phyloP scores from a whole-genome alignment of 2,329 filamentous ascomycete species.

The Diaporthe destruens region DNA sequence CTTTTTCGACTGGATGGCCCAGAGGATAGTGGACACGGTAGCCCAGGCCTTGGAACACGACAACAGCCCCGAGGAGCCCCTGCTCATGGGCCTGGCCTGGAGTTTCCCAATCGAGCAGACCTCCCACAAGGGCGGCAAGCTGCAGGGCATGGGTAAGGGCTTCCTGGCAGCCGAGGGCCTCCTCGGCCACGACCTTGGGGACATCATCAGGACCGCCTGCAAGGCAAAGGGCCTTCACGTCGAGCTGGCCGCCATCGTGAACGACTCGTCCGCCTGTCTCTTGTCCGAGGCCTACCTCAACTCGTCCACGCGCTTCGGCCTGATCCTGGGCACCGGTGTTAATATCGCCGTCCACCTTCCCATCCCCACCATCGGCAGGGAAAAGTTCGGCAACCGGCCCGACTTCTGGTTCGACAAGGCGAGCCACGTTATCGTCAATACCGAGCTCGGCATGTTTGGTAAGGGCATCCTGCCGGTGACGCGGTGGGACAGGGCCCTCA shows the following conservation, averaged over 20 bases:
- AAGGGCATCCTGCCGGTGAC: constrained; percentile 69
- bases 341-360: constrained; percentile 76
- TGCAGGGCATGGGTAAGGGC: constrained; percentile 75
- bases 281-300: constrained; percentile 73
- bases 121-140: constrained; percentile 69
- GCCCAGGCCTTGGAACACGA: constrained; percentile 56
- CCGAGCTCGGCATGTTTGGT: constrained; percentile 76
- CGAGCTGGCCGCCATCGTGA: constrained; percentile 71
- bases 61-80: constrained; percentile 55
- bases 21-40: constrained; percentile 69
- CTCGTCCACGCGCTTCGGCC: constrained; percentile 69
- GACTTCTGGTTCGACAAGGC: constrained; percentile 68
- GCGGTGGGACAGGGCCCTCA: constrained; percentile 70
- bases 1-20: constrained; percentile 79
- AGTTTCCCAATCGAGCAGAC: constrained; percentile 81
- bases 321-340: constrained; percentile 76
- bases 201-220: constrained; percentile 69
- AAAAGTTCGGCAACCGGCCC: constrained; percentile 70
- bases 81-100: constrained; percentile 75
- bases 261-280: constrained; percentile 76
- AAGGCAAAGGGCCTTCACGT: constrained; percentile 63
- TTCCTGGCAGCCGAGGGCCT: constrained; percentile 71
- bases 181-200: constrained; percentile 70
- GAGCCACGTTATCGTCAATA: constrained; percentile 75
- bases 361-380: constrained; percentile 64